Evolutionary conservation across 768 basidiomycete species (phyloP).

Genomic region (Sutorius australiensis): DNA sequence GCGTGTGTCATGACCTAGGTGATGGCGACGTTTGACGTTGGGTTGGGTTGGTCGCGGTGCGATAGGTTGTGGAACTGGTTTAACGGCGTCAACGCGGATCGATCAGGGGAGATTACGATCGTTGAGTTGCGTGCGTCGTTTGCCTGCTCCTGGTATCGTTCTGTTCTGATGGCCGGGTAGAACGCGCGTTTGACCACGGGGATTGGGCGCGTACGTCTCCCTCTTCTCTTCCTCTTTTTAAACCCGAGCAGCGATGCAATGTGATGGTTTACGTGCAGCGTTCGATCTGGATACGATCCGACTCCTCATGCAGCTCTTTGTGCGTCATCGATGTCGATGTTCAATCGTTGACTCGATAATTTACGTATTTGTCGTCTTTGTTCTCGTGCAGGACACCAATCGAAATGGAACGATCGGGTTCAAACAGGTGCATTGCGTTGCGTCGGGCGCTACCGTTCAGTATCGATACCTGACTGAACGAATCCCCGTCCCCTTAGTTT

Average conservation of each 20-base stretch:
- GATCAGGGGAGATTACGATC: slow-evolving; percentile 64
- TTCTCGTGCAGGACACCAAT: slow-evolving; percentile 52
- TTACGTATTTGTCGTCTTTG: too few relatives aligned
- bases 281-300: slow-evolving; percentile 88
- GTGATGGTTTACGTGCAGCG: slow-evolving; percentile 35
- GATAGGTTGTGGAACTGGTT: slow-evolving; percentile 74
- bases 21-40: too few relatives aligned
- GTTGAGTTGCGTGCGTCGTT: slow-evolving; percentile 58
- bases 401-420: slow-evolving; percentile 77
- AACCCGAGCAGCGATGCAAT: too few relatives aligned
- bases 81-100: slow-evolving; percentile 59
- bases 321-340: slow-evolving; percentile 31
- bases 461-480: too few relatives aligned
- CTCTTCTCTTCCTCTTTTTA: not conserved
- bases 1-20: slow-evolving; percentile 20
- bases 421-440: slow-evolving; percentile 51
- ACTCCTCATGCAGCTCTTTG: slow-evolving; percentile 77
- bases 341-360: not conserved
- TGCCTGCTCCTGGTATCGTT: not conserved
- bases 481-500: slow-evolving; percentile 39
- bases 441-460: not conserved
- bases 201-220: slow-evolving; percentile 73
- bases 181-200: slow-evolving; percentile 49
- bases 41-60: not conserved
- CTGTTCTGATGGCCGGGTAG: not conserved